These are phyloP conservation scores for Diplodia corticola DNA, from an alignment of 2,329 filamentous ascomycete species.

Conservation along the genomic window DNA sequence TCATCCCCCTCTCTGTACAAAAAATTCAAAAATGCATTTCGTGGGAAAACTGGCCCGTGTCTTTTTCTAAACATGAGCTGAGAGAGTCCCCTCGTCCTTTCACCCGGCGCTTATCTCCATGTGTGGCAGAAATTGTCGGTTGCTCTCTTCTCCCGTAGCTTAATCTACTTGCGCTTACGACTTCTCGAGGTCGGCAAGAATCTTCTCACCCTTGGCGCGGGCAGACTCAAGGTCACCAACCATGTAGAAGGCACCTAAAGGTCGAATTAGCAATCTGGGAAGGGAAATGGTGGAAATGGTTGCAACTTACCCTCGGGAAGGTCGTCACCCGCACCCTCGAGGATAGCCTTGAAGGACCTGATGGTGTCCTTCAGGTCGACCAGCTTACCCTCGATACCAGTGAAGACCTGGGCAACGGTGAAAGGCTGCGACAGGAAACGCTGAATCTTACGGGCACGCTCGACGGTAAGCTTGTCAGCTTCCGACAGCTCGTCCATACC, in stretches of 20 bases:
- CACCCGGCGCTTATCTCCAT: conserved; percentile 18
- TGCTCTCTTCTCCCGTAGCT: conserved; percentile 6
- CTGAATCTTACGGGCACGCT: conserved; percentile 99
- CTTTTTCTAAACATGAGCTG: conserved; percentile 15
- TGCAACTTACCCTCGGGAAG: conserved; percentile 76
- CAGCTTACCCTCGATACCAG: conserved; percentile 92
- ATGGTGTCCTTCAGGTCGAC: conserved; percentile 99
- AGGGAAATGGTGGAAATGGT: neutral
- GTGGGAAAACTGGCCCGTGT: conserved; percentile 16
- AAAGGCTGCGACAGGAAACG: conserved; percentile 99
- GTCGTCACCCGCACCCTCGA: conserved; percentile 91
- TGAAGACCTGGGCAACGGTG: conserved; percentile 84
- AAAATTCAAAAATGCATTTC: conserved; percentile 20
- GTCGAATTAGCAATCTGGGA: conserved; percentile 26
- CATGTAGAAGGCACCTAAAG: conserved; percentile 81
- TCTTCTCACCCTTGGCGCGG: conserved; percentile 98
- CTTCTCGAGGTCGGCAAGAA: conserved; percentile 86
- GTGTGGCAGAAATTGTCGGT: conserved; percentile 20
- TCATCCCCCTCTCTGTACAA: conserved; percentile 22
- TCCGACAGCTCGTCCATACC: conserved; percentile 99
- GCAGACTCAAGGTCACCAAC: conserved; percentile 94
- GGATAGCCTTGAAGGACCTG: conserved; percentile 93
- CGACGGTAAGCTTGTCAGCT: conserved; percentile 98
- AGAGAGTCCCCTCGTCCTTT: neutral
- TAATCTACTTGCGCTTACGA: conserved; percentile 24